Conservation (phyloP, 2,329 filamentous ascomycete genomes). For the Ophiostoma triangulosporum region DNA sequence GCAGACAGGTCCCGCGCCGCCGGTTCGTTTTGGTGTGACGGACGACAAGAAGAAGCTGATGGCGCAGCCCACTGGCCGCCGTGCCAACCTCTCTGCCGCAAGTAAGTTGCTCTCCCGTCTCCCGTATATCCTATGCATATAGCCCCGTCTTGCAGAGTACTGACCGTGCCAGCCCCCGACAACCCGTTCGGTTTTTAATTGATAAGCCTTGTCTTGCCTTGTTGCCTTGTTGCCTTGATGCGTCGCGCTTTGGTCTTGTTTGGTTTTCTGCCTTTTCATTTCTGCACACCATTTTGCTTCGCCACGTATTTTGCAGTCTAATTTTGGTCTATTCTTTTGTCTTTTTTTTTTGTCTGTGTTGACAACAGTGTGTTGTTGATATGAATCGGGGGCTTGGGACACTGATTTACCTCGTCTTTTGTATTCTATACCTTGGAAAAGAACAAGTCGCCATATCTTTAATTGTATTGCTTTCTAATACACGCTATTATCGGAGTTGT, state of each 20-base stretch:
- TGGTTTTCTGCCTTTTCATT: neutral
- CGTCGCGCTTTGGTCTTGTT: neutral
- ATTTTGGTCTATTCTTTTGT: neutral
- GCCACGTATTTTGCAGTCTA: neutral
- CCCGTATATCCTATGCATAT: neutral
- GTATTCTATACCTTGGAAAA: neutral
- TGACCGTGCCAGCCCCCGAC: constrained; percentile 18
- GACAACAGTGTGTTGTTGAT: neutral
- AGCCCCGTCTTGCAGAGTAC: neutral
- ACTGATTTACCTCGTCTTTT: neutral
- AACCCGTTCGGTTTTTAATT: constrained; percentile 21
- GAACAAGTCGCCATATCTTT: neutral
- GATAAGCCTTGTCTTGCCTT: neutral
- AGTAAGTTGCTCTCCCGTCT: constrained; percentile 54
- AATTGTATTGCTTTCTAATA: neutral
- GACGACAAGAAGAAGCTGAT: constrained; percentile 60
- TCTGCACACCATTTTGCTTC: neutral
- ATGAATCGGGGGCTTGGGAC: neutral
- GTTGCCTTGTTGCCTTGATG: neutral
- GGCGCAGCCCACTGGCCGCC: constrained; percentile 75
- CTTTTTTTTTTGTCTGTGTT: neutral
- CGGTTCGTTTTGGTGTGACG: constrained; percentile 76
- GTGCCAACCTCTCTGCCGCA: constrained; percentile 84
- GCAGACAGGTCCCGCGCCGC: constrained; percentile 73
- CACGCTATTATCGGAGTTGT: neutral